Evolutionary conservation across 1,284 basidiomycete genomes (phyloP), one percentile per base, ranked within the genome.

Genomic region (Mycena sp.): DNA sequence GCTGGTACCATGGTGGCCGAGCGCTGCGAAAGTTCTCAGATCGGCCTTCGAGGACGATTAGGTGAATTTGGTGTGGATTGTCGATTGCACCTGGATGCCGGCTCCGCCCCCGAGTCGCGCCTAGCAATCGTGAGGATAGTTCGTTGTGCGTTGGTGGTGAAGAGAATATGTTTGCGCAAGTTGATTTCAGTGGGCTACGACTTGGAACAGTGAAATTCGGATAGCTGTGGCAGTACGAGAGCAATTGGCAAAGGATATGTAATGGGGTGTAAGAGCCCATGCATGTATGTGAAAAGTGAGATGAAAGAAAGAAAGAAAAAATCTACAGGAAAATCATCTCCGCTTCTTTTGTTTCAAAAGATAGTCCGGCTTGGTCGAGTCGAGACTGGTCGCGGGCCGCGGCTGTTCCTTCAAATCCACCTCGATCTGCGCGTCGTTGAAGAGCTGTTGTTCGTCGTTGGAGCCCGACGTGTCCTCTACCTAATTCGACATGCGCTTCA

Each of bases 1-100:
- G 61, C 89, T 93, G n/a, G 92, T 85, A n/a, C 94, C 96, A 72
- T 96, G 98, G 70, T 92, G 93, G 30, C 84, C 84, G 28, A 92
- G 85, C 0, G 93, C 89, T 2, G 92, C 87, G 67, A 94, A 91
- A 1, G 93, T 93, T 77, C 94, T 96, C 37, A 98, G 81, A 76
- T 98, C 96, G 17, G 90, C 91, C 89, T 92, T 40, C 19, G 19
- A 55, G n/a, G 29, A 37, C 17, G 51, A 38, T 61, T 25, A 37
- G 38, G 53, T 26, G n/a, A 23, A 21, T 19, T 35, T n/a, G 4
- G 14, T 19, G 11, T 19, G 7, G 30, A 55, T 38, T 14, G 7
- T 35, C 32, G 38, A 38, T 71, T 82, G 65, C 64, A 91, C 93
- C 78, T 95, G 95, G 48, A 97, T 94, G 0, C 95, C 95, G 32